Evolutionary conservation across 495 filamentous ascomycete genomes (phyloP).

Genomic region (Penicillium macrosclerotiorum): DNA sequence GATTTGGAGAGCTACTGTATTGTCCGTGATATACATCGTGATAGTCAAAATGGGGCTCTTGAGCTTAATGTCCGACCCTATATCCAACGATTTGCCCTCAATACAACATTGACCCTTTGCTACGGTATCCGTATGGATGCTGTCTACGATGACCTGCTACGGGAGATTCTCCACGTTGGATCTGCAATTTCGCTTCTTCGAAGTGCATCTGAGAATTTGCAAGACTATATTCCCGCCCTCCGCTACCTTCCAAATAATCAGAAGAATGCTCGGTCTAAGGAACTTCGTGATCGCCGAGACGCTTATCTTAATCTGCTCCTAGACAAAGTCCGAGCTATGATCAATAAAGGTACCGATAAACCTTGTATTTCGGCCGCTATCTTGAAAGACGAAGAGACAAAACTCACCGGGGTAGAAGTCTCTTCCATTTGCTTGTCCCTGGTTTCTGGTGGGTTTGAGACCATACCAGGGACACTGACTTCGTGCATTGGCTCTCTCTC

Average conservation of each 20-base stretch:
- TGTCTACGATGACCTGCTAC: slow-evolving; percentile 46
- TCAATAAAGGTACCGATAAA: slow-evolving; percentile 49
- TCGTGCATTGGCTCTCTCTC: slow-evolving; percentile 47
- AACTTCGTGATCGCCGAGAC: slow-evolving; percentile 45
- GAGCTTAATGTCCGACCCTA: slow-evolving; percentile 43
- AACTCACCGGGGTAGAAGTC: slow-evolving; percentile 47
- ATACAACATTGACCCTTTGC: slow-evolving; percentile 51
- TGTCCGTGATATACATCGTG: slow-evolving; percentile 41
- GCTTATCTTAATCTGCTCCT: slow-evolving; percentile 45
- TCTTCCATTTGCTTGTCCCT: slow-evolving; percentile 50
- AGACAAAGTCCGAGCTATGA: slow-evolving; percentile 47
- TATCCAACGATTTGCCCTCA: slow-evolving; percentile 50
- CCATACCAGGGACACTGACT: slow-evolving; percentile 48
- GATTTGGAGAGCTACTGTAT: slow-evolving; percentile 52
- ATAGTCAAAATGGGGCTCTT: slow-evolving; percentile 35
- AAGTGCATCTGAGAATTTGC: slow-evolving; percentile 49
- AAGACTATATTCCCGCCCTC: slow-evolving; percentile 50
- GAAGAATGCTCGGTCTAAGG: slow-evolving; percentile 44
- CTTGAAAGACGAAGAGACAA: slow-evolving; percentile 50
- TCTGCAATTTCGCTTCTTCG: slow-evolving; percentile 48
- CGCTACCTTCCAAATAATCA: slow-evolving; percentile 49
- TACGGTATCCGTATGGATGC: slow-evolving; percentile 56
- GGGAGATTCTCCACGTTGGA: slow-evolving; percentile 51
- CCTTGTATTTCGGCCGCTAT: slow-evolving; percentile 52
- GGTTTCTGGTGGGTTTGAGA: slow-evolving; percentile 53